Base-by-base conservation (phyloP, 805 yeast genomes). In the Saccharomycopsis guyanensis region DNA sequence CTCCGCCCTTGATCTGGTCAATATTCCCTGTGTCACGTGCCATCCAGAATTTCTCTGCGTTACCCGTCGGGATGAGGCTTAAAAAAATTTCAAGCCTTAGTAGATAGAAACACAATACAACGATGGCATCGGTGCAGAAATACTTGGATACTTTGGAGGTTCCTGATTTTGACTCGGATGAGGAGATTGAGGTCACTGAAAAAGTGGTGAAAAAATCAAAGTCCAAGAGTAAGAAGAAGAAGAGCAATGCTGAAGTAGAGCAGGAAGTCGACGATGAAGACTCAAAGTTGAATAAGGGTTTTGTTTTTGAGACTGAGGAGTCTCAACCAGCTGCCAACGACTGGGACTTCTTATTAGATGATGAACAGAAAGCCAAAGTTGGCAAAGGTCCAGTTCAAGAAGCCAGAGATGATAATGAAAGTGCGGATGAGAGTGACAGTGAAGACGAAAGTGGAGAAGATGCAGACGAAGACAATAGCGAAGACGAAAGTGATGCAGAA, bases 321-420 rank as follows among this genome's bases (percentile, higher is more conserved):
- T 61, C 66, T 15, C 65, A 59, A 37, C 52, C 70, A 3, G 66
- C 66, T 2, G 78, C 81, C 44, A 78, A 75, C 47, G 96, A 95
- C 3, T 88, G 97, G 96, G 87, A 87, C 55, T 86, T 88, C 59
- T 75, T 72, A 35, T 77, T 76, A 45, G 77, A 73, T 33, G 68
- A 57, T 19, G 55, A 57, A 10, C 16, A 23, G 8, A 29, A 8
- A 20, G 18, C 12, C n/a, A 18, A 24, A 8, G 29, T 24, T 15
- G 33, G 19, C 25, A n/a, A 13, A 4, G 40, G n/a, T 4, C 16
- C 40, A 34, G n/a, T n/a, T n/a, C n/a, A n/a, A n/a, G n/a, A n/a
- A n/a, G n/a, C n/a, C n/a, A n/a, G n/a, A n/a, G n/a, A n/a, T n/a
- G 44, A 40, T 10, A 10, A 33, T 52, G 35, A 40, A 18, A n/a